Base-by-base conservation (phyloP, 2,329 filamentous ascomycete genomes). In the Arthrobotrys entomopaga region DNA sequence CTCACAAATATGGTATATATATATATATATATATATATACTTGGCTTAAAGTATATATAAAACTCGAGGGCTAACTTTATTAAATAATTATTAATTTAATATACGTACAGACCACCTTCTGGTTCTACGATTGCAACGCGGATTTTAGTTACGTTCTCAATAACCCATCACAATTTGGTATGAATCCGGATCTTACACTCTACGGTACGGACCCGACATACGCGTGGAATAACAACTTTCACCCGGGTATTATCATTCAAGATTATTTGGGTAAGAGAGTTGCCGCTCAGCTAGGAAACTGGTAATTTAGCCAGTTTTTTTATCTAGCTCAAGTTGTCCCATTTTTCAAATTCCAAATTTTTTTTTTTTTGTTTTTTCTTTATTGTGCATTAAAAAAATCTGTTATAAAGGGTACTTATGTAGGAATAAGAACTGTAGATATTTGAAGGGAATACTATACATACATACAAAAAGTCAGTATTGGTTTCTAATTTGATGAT, bases 261-360 rank as follows among this genome's bases (percentile, higher is more conserved):
- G 70, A 74, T 15, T 74, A 74, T 29, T 56, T 74, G 57, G 70
- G 70, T 22, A 74, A 74, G 56, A 56, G 57, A 19, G 70, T 74
- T 29, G 70, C 43, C 15, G 57, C 54, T 42, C 57, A 50, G 34
- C 29, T 52, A 50, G 56, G 20, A 26, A 29, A 16, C 38, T 43
- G 20, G 34, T 46, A 38, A 15, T 15, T 56, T 29, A 24, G 22
- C 7, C 6, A n/a, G 11, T 26, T 8, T 40, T 5, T 53, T 26
- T 24, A 15, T 15, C 20, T n/a, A n/a, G n/a, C n/a, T n/a, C n/a
- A n/a, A n/a, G n/a, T n/a, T n/a, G n/a, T n/a, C n/a, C n/a, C n/a
- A n/a, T n/a, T n/a, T n/a, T n/a, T n/a, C n/a, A n/a, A n/a, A n/a
- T n/a, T n/a, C n/a, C n/a, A n/a, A n/a, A n/a, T n/a, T n/a, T n/a